phyloP scores from a whole-genome alignment of 345 rosid species.

The Pugionium dolabratum region DNA sequence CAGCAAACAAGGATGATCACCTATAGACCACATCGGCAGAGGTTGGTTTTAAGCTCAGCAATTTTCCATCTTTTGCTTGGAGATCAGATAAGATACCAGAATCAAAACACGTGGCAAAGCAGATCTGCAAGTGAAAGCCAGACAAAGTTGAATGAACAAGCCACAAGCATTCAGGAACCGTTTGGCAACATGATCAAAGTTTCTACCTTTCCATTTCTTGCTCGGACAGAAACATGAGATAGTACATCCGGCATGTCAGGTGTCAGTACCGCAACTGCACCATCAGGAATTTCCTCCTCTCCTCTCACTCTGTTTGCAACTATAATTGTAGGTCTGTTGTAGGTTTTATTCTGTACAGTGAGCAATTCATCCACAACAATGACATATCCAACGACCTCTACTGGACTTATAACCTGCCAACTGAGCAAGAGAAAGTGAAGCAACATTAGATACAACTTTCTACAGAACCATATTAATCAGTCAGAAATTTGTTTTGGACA shows the following conservation, averaged over 20 bases:
- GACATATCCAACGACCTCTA: constrained; percentile 85
- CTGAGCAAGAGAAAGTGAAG: constrained; percentile 53
- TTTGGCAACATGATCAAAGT: constrained; percentile 21
- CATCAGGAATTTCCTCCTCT: constrained; percentile 98
- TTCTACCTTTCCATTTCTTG: constrained; percentile 93
- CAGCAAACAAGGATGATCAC: constrained; percentile 46
- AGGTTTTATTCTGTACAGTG: constrained; percentile 80
- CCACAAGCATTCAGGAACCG: constrained; percentile 19
- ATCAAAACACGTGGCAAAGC: constrained; percentile 99
- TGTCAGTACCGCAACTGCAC: constrained; percentile 94
- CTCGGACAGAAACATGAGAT: constrained; percentile 99
- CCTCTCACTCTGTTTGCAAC: constrained; percentile 93
- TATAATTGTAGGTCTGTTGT: constrained; percentile 75
- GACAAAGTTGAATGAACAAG: constrained; percentile 29
- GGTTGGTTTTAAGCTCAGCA: constrained; percentile 70
- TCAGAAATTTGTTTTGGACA: constrained; percentile 12
- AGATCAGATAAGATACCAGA: constrained; percentile 67
- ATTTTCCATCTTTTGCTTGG: constrained; percentile 73
- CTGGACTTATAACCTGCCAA: constrained; percentile 99
- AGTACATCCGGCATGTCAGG: constrained; percentile 99
- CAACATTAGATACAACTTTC: constrained; percentile 29
- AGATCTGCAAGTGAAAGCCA: constrained; percentile 62
- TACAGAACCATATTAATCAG: background rate
- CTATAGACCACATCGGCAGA: constrained; percentile 77
- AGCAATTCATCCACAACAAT: constrained; percentile 81